Evolutionary conservation across 2,329 filamentous ascomycete genomes (phyloP), one percentile per base, ranked within the genome.

Genomic region (Talaromyces marneffei): DNA sequence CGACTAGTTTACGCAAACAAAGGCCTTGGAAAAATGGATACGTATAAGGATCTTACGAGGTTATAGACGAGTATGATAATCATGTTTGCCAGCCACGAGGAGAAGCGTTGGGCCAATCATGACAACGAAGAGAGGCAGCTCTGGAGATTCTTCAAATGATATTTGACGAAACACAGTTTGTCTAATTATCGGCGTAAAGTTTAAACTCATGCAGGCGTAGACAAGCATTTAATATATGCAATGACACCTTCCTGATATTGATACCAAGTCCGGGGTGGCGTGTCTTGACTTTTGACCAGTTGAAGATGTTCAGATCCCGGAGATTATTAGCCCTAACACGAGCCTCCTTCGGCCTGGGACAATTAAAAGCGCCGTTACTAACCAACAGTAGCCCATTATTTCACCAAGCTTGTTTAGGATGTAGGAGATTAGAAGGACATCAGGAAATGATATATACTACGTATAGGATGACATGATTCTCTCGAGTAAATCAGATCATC

Each of bases 221-320:
- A 27, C 20, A 40, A 40, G 52, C 20, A 23, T 55, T 55, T 55
- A 23, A 18, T 37, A 1, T 27, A 55, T 55, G 33, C 52, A 40
- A 40, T 55, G 33, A 27, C 31, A 55, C 52, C 52, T 55, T 55
- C 52, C 52, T 40, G 18, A 55, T 55, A 10, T 18, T 40, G 52
- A 35, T 29, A 40, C 8, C 18, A 37, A 14, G 31, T 55, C 52
- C 52, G 52, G 33, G 33, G n/a, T 40, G 31, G 10, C 23, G 12
- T 55, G 9, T 55, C 8, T 20, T 2, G 25, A 33, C 35, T 18
- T 9, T 29, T 48, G 44, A 27, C 29, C 52, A 1, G 10, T n/a
- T 20, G 33, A 7, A 25, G 14, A 55, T 10, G 25, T n/a, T 55
- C 35, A 25, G 33, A 55, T 55, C 52, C 16, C 35, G 31, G 14